Base-by-base conservation (phyloP, 225 moss, liverwort and hornwort species). In the Physcomitrellopsis africana region DNA sequence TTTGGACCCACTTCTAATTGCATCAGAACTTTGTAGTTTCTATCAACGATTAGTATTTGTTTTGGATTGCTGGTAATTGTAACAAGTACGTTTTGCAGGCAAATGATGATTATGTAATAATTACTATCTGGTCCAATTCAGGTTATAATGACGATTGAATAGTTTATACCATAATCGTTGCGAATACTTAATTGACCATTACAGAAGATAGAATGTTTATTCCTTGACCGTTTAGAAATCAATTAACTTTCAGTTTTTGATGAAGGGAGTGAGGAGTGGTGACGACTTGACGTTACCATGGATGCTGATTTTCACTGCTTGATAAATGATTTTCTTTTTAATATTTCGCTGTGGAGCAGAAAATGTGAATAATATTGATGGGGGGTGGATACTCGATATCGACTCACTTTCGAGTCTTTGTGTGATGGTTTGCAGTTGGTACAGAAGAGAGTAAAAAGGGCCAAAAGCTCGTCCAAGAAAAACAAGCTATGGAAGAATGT, bases 391-490 rank as follows among this genome's bases (percentile, higher is more conserved):
- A 44, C 29, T 55, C 37, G 22, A 17, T 56, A 22, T 20, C 55
- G 57, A 26, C 72, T 79, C 24, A 68, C 53, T 56, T 60, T 64
- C 42, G 26, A 69, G 65, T 68, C 64, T 60, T 12, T 73, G 47
- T 58, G 27, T 68, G 73, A 52, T 56, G 7, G 43, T 73, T 19
- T 76, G 79, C 94, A 96, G 96, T 67, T 86, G 84, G 75, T 87
- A 51, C 92, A 96, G 68, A 96, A 83, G 83, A 86, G 92, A 74
- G 96, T 92, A 70, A 91, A 89, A 72, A 92, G 94, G 96, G 82
- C 88, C 22, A 94, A 88, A 75, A 77, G 69, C 58, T 77, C 54
- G 77, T 67, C 9, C 18, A 76, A 81, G 5, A 86, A 78, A 60
- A 81, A 58, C 69, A 80, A 73, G 68, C 66, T 91, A n/a, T 96